phyloP scores from a whole-genome alignment of 2,329 filamentous ascomycete genomes.

The Aspergillus sp. region DNA sequence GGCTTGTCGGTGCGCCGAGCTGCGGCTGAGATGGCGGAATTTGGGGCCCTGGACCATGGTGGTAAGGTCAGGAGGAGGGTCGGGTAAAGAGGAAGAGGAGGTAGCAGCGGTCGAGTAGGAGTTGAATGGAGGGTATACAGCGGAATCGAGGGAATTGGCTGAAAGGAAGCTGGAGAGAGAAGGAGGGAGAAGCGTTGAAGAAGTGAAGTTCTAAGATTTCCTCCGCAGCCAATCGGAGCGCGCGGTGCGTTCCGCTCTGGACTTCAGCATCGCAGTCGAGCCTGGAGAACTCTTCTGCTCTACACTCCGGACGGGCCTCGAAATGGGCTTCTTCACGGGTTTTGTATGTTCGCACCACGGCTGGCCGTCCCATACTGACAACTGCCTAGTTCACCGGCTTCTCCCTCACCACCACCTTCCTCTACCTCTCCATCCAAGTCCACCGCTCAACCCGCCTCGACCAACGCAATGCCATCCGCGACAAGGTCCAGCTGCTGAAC shows the following conservation, averaged over 20 bases:
- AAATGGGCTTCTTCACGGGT: conserved; percentile 65
- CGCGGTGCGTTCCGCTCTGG: too few species aligned
- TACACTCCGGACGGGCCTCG: conserved; percentile 4
- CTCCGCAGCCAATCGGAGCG: conserved; percentile 26
- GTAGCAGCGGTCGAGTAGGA: conserved; percentile 3
- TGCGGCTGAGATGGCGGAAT: conserved; percentile 79
- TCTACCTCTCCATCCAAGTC: conserved; percentile 61
- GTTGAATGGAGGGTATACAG: conserved; percentile 4
- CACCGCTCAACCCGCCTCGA: conserved; percentile 58
- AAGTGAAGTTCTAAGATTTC: conserved; percentile 5
- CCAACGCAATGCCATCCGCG: conserved; percentile 36
- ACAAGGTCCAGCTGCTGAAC: conserved; percentile 35
- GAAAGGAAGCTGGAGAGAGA: too few species aligned
- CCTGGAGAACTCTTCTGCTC: background rate
- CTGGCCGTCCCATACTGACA: too few species aligned
- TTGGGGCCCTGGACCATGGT: conserved; percentile 79
- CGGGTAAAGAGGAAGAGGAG: background rate
- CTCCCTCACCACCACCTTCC: conserved; percentile 61
- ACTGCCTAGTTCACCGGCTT: conserved; percentile 73
- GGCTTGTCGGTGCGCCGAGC: conserved; percentile 79
- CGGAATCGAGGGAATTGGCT: too few species aligned
- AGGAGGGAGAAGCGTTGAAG: background rate
- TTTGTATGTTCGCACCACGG: conserved; percentile 66
- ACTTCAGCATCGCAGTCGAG: too few species aligned
- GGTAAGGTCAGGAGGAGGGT: conserved; percentile 4